Conservation (phyloP, 1,284 basidiomycete species). For the Fomes fomentarius region DNA sequence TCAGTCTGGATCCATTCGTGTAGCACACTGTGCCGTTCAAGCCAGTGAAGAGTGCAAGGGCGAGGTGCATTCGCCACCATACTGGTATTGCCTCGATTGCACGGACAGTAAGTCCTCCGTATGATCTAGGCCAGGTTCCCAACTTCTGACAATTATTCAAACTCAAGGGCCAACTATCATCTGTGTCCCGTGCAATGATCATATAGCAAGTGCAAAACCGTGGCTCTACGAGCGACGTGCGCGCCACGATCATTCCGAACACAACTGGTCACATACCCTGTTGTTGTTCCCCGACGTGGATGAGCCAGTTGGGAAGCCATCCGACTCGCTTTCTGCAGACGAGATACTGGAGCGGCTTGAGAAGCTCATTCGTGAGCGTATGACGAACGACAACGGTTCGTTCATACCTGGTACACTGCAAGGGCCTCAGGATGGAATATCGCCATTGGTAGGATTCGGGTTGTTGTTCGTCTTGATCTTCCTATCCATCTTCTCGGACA, state of each 20-base stretch:
- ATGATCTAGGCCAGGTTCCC: neutral
- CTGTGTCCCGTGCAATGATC: conserved; percentile 7
- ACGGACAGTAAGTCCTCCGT: neutral
- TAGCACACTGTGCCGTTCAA: neutral
- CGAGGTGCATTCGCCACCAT: neutral
- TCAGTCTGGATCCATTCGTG: neutral
- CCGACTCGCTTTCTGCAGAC: neutral
- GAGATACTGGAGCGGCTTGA: neutral
- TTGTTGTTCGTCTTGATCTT: too few relatives aligned
- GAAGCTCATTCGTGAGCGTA: too few relatives aligned
- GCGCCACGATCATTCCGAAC: neutral
- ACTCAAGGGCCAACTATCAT: neutral
- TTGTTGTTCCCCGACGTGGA: neutral
- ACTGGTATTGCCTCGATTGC: conserved; percentile 3
- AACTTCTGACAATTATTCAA: neutral
- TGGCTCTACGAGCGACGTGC: neutral
- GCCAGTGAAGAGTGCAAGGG: neutral
- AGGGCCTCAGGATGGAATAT: too few relatives aligned
- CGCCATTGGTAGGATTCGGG: too few relatives aligned
- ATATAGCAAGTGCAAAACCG: conserved; percentile 1
- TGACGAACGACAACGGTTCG: too few relatives aligned
- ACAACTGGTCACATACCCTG: conserved; percentile 12
- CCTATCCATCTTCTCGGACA: too few relatives aligned
- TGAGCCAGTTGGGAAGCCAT: too few relatives aligned
- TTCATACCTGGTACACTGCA: too few relatives aligned